Evolutionary conservation across 768 basidiomycete genomes (phyloP), one percentile per base, ranked within the genome.

Genomic region (Gautieria morchelliformis): DNA sequence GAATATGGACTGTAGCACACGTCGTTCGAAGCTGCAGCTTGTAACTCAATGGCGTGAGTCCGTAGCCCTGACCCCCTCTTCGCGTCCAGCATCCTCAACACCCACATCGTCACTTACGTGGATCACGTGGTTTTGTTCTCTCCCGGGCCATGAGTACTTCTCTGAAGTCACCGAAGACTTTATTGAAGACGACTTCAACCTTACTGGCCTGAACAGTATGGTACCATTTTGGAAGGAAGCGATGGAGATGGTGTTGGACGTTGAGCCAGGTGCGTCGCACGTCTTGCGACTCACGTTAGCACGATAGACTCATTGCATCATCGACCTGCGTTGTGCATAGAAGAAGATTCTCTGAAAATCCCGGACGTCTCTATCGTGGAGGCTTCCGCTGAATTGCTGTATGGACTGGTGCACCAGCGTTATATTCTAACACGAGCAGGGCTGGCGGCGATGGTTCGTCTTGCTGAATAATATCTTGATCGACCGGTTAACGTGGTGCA

Each of bases 151-250:
- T 71, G 94, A 97, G 72, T 97, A 96, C 75, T 97, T 96, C 69
- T 94, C 92, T 71, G 94, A 96, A 74, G 94, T 97, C 48, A 86
- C 91, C 58, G 94, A 96, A 68, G 96, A 99, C 69, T 99, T 98
- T 71, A 98, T 99, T 69, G 93, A 98, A 70, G 96, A 99, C 72
- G 92, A 98, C 68, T 99, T 99, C 76, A 99, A 99, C 74, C 77
- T 99, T 40, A 99, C 96, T 5, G 96, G 96, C 6, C 72, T 99
- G 69, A 95, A 93, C 67, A 80, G 81, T 33, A 85, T 94, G 85
- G 96, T 98, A 17, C 96, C 96, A 8, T 99, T 99, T 69, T 99
- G 95, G 93, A 98, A 97, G 70, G 96, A 99, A 70, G 96, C 96
- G 46, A 89, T 99, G 87, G 96, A 99, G 75, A 99, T 99, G 96